phyloP scores from a whole-genome alignment of 2,329 filamentous ascomycete genomes.

The Aureobasidium leucospermi region DNA sequence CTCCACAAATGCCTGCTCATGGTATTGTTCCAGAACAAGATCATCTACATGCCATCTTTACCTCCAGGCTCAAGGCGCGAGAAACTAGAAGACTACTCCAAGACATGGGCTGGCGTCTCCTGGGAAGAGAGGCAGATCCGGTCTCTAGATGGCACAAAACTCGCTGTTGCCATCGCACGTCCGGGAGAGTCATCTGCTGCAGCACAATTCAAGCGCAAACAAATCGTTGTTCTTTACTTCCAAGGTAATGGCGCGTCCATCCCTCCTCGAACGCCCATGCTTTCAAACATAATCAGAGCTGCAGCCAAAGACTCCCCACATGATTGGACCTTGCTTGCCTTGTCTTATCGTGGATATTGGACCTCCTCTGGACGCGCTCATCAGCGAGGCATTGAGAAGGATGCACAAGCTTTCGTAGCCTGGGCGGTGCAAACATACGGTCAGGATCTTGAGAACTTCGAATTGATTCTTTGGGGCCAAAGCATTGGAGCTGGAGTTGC shows the following conservation, averaged over 20 bases:
- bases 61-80: slow-evolving; percentile 63
- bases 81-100: slow-evolving; percentile 56
- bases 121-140: slow-evolving; percentile 60
- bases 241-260: slow-evolving; percentile 42
- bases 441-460: slow-evolving; percentile 27
- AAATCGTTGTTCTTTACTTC: slow-evolving; percentile 39
- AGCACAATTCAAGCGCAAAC: neutral
- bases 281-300: slow-evolving; percentile 39
- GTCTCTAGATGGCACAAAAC: slow-evolving; percentile 57
- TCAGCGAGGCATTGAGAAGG: slow-evolving; percentile 61
- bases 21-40: slow-evolving; percentile 70
- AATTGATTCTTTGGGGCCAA: slow-evolving; percentile 65
- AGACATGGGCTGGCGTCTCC: slow-evolving; percentile 51
- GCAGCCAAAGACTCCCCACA: slow-evolving; percentile 13
- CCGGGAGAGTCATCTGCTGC: neutral
- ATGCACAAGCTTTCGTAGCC: slow-evolving; percentile 56
- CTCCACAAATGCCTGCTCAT: slow-evolving; percentile 62
- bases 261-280: slow-evolving; percentile 39
- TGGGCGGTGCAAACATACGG: slow-evolving; percentile 49
- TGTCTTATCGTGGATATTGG: slow-evolving; percentile 69
- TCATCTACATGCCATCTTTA: slow-evolving; percentile 72
- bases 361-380: slow-evolving; percentile 64
- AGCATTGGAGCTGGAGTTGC: slow-evolving; percentile 69
- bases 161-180: slow-evolving; percentile 51
- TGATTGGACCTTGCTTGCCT: slow-evolving; percentile 35